These are phyloP conservation scores for Mimosa pudica DNA, from an alignment of 306 rosid species.

Conservation along the genomic window DNA sequence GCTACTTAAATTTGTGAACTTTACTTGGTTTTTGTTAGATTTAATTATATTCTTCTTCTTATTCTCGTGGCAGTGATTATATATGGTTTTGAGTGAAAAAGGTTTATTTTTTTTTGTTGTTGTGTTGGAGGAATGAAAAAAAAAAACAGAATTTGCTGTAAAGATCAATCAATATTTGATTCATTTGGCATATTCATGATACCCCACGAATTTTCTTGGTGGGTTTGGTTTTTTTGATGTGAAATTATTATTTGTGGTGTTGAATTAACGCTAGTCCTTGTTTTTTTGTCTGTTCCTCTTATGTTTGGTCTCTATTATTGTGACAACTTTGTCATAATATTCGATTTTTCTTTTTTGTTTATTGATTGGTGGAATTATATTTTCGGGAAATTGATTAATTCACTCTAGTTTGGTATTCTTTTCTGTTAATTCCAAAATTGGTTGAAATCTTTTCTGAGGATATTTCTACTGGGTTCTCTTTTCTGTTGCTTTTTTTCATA, in stretches of 20 bases:
- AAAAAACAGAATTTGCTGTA: background rate
- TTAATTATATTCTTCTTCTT: background rate
- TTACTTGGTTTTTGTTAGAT: constrained; percentile 19
- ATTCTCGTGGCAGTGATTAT: constrained; percentile 28
- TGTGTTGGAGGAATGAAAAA: background rate
- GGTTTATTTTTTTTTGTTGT: constrained; percentile 23
- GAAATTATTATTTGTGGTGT: constrained; percentile 27
- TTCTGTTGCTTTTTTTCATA: constrained; percentile 28
- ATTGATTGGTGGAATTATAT: background rate
- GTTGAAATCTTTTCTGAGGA: constrained; percentile 38
- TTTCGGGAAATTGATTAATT: background rate
- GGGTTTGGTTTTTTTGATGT: constrained; percentile 37
- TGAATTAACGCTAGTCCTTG: constrained; percentile 26
- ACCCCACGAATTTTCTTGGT: constrained; percentile 40
- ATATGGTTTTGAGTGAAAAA: constrained; percentile 22
- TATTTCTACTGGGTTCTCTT: constrained; percentile 36
- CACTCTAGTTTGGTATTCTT: constrained; percentile 23
- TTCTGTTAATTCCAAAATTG: constrained; percentile 18
- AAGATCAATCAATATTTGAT: constrained; percentile 32
- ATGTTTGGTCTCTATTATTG: constrained; percentile 37
- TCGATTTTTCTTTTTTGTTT: background rate
- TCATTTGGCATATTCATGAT: background rate
- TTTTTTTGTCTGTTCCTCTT: constrained; percentile 41
- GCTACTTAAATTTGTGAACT: background rate
- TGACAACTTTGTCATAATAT: constrained; percentile 38